These are phyloP conservation scores for Serendipita sp. DNA, from an alignment of 768 basidiomycete genomes.

Conservation along the genomic window DNA sequence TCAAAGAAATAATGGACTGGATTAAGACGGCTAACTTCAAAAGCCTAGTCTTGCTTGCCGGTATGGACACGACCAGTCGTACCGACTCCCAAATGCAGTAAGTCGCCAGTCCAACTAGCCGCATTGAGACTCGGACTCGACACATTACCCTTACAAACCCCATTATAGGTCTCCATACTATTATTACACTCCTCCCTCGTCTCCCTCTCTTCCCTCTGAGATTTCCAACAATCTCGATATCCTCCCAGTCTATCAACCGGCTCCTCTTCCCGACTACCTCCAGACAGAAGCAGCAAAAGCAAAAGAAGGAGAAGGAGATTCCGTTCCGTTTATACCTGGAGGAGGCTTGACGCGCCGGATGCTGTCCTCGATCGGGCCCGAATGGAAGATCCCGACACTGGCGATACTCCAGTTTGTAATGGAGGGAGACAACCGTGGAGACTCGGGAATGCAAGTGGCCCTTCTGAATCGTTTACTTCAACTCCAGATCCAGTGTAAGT, in stretches of 20 bases:
- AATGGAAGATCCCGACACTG: conserved; percentile 37
- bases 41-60: conserved; percentile 49
- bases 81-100: conserved; percentile 68
- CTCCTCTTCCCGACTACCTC: conserved; percentile 22
- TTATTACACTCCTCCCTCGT: conserved; percentile 27
- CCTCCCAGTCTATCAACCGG: conserved; percentile 37
- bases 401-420: conserved; percentile 58
- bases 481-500: not conserved
- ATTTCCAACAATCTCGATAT: not conserved
- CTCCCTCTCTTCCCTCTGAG: conserved; percentile 9
- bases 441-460: conserved; percentile 27
- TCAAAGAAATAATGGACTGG: conserved; percentile 40
- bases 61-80: conserved; percentile 58
- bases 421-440: conserved; percentile 67
- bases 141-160: not conserved
- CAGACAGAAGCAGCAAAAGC: not conserved
- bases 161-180: conserved; percentile 25
- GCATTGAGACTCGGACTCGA: too few relatives aligned
- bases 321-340: conserved; percentile 60
- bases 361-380: conserved; percentile 26
- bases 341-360: conserved; percentile 58
- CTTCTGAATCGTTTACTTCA: not conserved
- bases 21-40: conserved; percentile 33
- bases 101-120: conserved; percentile 14
- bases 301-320: conserved; percentile 8